Evolutionary conservation across 495 filamentous ascomycete species (phyloP), one percentile per base, ranked within the genome.

Genomic region (Penicillium dipodomyicola): DNA sequence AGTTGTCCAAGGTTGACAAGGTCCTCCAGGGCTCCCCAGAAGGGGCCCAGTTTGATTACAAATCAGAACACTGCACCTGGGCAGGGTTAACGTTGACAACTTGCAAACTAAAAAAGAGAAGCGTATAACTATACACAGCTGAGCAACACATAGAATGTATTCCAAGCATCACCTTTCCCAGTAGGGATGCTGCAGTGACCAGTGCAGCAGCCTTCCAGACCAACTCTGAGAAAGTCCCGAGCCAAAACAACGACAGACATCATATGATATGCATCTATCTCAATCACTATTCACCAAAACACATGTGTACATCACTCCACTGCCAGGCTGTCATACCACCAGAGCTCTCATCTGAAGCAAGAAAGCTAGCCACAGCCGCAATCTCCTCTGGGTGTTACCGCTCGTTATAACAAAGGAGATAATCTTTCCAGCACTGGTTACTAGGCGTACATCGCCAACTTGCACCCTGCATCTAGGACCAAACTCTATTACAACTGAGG

Each of bases 261-360:
- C 0, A 35, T 35, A 15, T 35, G 6, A 37, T 39, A n/a, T 39
- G 6, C n/a, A 39, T 39, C n/a, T 15, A 39, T 39, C n/a, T 39
- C 35, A 39, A 37, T 37, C 33, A 37, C 33, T n/a, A 39, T n/a
- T 39, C n/a, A n/a, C 0, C 15, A n/a, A 39, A 17, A 17, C 7
- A n/a, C 8, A 2, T 15, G 6, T 39, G 35, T 9, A 39, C 15
- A 17, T 39, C 7, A 39, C 15, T 12, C n/a, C 25, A 14, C 2
- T 32, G 32, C 45, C 27, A 48, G 7, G 45, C 8, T 17, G 45
- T 33, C 45, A 48, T 32, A 19, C 45, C 45, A 30, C 45, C 45
- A 20, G 86, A 87, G 63, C 86, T 86, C 70, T 96, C 93, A 65
- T 96, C 92, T 60, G 86, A 92, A 7, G 92, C 93, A 46, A 97